A percentile compares a stretch with the other conserved stretches of the same genome.
Conservation (phyloP, 352 stramenopile species). For the Phytophthora uliginosa region DNA sequence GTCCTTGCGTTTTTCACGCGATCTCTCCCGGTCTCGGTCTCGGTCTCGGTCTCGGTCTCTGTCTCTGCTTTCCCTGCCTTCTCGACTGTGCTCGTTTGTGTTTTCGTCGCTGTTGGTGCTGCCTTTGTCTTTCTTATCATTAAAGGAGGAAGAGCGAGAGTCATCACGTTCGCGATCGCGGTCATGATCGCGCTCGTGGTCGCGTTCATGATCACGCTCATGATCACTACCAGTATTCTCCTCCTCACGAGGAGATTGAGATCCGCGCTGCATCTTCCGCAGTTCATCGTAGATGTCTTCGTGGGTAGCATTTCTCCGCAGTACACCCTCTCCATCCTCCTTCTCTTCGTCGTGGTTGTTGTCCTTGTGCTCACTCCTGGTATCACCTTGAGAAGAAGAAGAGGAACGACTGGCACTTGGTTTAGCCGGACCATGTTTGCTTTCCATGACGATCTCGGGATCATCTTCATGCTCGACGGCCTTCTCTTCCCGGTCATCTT, state of each 20-base stretch:
- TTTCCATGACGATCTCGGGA: conserved; percentile 69
- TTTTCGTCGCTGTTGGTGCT: conserved; percentile 43
- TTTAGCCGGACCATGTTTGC: conserved; percentile 51
- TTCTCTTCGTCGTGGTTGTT: conserved; percentile 36
- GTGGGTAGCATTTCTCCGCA: conserved; percentile 39
- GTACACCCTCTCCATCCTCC: conserved; percentile 25
- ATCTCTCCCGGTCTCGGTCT: conserved; percentile 41
- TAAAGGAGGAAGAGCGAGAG: conserved; percentile 30
- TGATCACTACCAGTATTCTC: conserved; percentile 25
- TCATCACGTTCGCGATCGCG: conserved; percentile 21
- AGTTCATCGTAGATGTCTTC: conserved; percentile 73
- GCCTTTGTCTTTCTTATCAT: conserved; percentile 36
- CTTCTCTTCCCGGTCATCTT: conserved; percentile 31
- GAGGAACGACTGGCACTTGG: conserved; percentile 6
- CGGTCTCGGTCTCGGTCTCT: conserved; percentile 28
- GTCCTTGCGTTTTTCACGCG: conserved; percentile 65
- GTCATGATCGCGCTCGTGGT: conserved; percentile 7
- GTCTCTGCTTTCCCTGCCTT: conserved; percentile 13
- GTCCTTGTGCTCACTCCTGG: conserved; percentile 34
- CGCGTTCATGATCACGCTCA: background rate
- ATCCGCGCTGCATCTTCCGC: conserved; percentile 55
- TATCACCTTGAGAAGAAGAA: conserved; percentile 2
- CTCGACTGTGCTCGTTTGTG: conserved; percentile 37
- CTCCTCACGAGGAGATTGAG: conserved; percentile 41
- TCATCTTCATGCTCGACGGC: conserved; percentile 50